Base-by-base conservation (phyloP, 805 yeast genomes). In the Metschnikowia aberdeeniae region DNA sequence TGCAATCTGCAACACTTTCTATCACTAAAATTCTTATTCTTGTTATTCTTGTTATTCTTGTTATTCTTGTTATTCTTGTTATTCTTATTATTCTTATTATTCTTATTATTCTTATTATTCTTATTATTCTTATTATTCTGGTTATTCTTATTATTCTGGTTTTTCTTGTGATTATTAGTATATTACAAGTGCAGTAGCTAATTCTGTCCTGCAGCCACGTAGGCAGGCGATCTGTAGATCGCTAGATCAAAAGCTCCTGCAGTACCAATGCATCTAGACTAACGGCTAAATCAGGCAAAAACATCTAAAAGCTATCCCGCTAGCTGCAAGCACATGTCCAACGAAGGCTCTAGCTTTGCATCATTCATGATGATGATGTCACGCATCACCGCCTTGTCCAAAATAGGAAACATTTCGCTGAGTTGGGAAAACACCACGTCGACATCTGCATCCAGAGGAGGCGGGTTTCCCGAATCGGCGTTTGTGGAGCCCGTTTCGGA, bases 311-410 rank as follows among this genome's bases (percentile, higher is more conserved):
- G 17, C 28, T 45, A 22, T 22, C 4, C 51, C 17, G 58, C 62
- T 31, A 70, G 52, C 39, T 67, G 69, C 41, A 71, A 57, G 43
- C 75, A 70, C 7, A 80, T 78, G 58, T 88, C 96, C 7, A 89
- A 84, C 41, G 90, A 84, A 8, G 75, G 77, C 27, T 89, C 95
- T 5, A 86, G 70, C 41, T 82, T 71, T 28, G 84, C 84, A 50
- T 78, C 73, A 58, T 83, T 85, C 61, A 82, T 78, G 2, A 67
- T 64, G 28, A 89, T 75, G 3, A 89, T 81, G 58, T 89, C 96
- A 44, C 74, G 77, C 40, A 89, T 73, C 1, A 89, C 67, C 0
- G 78, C 86, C 40, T 68, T 66, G 54, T 88, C 96, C 49, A 89
- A 67, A 36, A 70, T 72, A 0, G 96, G 95, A 62, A 89, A 89